phyloP scores from a whole-genome alignment of 139 green algal species.

The Microglena sp. region DNA sequence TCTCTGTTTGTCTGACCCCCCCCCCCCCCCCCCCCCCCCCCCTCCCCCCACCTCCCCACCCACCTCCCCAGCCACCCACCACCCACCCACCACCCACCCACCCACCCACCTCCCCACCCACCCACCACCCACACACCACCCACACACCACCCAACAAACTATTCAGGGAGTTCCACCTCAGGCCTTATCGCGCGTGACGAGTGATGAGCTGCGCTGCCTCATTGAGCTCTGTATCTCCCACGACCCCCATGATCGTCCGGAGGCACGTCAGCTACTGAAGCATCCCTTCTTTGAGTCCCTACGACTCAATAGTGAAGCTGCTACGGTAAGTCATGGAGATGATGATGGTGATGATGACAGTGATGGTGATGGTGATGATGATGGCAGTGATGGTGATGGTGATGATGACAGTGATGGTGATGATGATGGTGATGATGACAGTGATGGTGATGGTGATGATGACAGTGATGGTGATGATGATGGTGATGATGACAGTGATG shows the following conservation, averaged over 20 bases:
- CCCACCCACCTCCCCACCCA: no score
- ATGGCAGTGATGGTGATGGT: no score
- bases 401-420: neutral
- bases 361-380: no score
- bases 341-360: no score
- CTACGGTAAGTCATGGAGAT: neutral
- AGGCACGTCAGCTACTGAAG: conserved; percentile 83
- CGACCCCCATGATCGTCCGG: conserved; percentile 54
- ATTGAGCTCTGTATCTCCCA: conserved; percentile 79
- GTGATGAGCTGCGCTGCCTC: conserved; percentile 72
- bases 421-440: neutral
- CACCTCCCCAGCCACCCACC: no score
- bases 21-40: no score
- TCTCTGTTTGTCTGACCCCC: no score
- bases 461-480: conserved; percentile 47
- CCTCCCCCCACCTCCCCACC: no score
- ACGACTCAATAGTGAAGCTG: conserved; percentile 12
- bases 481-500: conserved; percentile 41
- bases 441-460: neutral
- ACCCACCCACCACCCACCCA: no score
- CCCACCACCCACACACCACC: no score
- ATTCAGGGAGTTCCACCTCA: conserved; percentile 75
- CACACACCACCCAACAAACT: no score
- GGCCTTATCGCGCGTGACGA: conserved; percentile 66
- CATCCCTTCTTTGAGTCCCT: conserved; percentile 82